Conservation (phyloP, 495 filamentous ascomycete species). For the Trichoderma virens region DNA sequence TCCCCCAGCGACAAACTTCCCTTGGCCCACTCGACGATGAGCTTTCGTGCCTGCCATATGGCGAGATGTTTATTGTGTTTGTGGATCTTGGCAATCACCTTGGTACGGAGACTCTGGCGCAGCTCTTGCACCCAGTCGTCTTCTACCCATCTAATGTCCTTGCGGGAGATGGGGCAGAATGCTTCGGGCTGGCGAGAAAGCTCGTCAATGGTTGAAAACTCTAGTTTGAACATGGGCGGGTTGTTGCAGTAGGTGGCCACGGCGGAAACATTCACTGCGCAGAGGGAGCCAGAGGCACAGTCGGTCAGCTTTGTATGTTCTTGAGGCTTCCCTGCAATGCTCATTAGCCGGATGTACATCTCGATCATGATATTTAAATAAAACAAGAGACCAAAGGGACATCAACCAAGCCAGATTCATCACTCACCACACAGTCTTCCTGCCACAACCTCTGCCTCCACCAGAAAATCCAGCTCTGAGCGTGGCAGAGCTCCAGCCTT, state of each 20-base stretch:
- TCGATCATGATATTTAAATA: background rate
- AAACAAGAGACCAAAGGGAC: too few relatives aligned
- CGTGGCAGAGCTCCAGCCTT: background rate
- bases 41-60: slow-evolving; percentile 1
- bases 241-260: background rate
- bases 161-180: background rate
- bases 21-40: slow-evolving; percentile 9
- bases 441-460: background rate
- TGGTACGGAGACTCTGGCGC: background rate
- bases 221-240: slow-evolving; percentile 1
- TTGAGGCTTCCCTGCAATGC: background rate
- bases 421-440: slow-evolving; percentile 4
- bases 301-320: background rate
- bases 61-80: slow-evolving; percentile 2
- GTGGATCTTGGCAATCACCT: slow-evolving; percentile 1
- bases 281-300: background rate
- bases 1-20: slow-evolving; percentile 6
- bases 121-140: background rate
- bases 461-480: background rate
- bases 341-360: background rate
- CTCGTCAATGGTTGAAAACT: background rate
- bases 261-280: background rate
- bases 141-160: background rate
- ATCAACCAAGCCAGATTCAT: background rate
- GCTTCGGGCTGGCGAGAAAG: background rate